A percentile compares a stretch with the other conserved stretches of the same genome.
Evolutionary conservation across 306 rosid genomes (phyloP).

Genomic region (Amphicarpaea edgeworthii): DNA sequence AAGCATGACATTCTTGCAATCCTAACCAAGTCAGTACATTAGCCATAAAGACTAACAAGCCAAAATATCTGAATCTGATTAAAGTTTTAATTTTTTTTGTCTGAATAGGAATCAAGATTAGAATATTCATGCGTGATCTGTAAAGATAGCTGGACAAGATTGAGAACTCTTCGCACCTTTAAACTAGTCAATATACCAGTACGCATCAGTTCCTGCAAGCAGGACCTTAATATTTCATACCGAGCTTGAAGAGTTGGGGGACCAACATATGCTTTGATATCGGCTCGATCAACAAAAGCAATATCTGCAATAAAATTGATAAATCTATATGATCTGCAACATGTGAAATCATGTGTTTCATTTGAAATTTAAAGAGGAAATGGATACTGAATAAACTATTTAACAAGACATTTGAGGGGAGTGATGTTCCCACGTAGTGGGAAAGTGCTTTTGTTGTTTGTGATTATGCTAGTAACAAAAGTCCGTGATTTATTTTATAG

Average conservation of each 20-base stretch:
- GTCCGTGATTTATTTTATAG: constrained; percentile 9
- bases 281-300: constrained; percentile 98
- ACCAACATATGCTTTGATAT: constrained; percentile 96
- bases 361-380: constrained; percentile 34
- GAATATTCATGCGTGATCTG: neutral
- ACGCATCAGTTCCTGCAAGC: constrained; percentile 81
- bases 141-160: constrained; percentile 27
- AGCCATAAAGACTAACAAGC: constrained; percentile 41
- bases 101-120: constrained; percentile 13
- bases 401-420: constrained; percentile 10
- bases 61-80: constrained; percentile 25
- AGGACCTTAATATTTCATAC: constrained; percentile 87
- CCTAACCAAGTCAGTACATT: constrained; percentile 61
- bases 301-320: constrained; percentile 68
- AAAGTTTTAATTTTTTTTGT: neutral
- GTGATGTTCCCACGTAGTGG: constrained; percentile 20
- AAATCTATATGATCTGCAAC: constrained; percentile 36
- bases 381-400: constrained; percentile 28
- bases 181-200: constrained; percentile 66
- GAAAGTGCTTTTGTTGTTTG: constrained; percentile 9
- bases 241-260: constrained; percentile 98
- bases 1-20: constrained; percentile 53
- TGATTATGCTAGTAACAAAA: constrained; percentile 21
- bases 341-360: constrained; percentile 38
- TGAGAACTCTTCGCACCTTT: constrained; percentile 59